Evolutionary conservation across 139 green algal species (phyloP).

Genomic region (Asterochloris erici): DNA sequence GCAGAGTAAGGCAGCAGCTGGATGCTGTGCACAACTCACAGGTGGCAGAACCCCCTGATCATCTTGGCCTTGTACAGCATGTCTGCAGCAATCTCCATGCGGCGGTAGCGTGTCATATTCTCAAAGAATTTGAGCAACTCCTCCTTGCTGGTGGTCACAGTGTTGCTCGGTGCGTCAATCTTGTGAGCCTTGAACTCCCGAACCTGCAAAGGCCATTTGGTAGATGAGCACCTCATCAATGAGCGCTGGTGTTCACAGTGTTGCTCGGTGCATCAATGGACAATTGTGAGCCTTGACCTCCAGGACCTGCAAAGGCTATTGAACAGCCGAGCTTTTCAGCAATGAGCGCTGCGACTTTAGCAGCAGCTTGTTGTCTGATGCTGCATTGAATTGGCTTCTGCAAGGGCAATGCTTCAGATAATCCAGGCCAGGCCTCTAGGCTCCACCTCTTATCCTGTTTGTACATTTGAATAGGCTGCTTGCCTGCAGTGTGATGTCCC

Average conservation of each 20-base stretch:
- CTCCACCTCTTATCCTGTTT: not conserved
- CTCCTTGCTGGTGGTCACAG: conserved; percentile 68
- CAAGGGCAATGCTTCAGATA: not conserved
- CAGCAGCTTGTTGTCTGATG: not conserved
- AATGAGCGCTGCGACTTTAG: too few relatives aligned
- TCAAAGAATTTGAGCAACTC: conserved; percentile 80
- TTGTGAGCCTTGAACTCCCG: conserved; percentile 71
- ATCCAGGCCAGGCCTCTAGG: not conserved
- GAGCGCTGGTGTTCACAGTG: conserved; percentile 56
- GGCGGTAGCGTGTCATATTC: conserved; percentile 82
- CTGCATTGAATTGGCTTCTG: not conserved
- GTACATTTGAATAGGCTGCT: not conserved
- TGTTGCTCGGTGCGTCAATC: conserved; percentile 74
- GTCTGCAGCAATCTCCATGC: conserved; percentile 96
- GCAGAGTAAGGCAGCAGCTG: not conserved
- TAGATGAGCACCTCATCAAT: too few relatives aligned
- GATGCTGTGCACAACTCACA: conserved; percentile 51
- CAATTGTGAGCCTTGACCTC: conserved; percentile 74
- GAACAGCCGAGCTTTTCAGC: too few relatives aligned
- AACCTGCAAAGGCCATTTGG: conserved; percentile 33
- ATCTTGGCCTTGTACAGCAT: conserved; percentile 93
- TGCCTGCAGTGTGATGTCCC: conserved; percentile 14
- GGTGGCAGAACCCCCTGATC: conserved; percentile 98
- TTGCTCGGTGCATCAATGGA: conserved; percentile 76
- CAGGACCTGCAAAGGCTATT: conserved; percentile 39